Evolutionary conservation across 148 eudicot species (phyloP), one percentile per base, ranked within the genome.

Genomic region (Chenopodium berlandieri): DNA sequence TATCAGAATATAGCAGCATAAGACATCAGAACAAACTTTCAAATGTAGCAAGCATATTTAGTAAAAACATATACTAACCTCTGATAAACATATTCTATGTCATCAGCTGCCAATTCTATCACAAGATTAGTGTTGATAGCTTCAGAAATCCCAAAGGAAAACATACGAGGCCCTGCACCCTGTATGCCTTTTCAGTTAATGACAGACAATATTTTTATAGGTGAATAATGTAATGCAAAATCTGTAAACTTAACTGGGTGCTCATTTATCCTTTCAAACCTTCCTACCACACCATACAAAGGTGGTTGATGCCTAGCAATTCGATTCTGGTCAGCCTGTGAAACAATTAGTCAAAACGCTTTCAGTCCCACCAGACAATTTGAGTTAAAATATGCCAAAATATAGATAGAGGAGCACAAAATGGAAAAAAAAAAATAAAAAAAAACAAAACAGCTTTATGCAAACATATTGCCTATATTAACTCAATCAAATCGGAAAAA

Each of bases 131-230:
- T 88, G 67, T 91, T 95, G 12, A 95, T 86, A 75, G 88, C 92
- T 91, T 95, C 97, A 40, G 97, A 88, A 72, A 95, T 92, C 50
- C 97, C 98, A 70, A 93, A 90, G 81, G 98, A 95, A 82, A 93
- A 95, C 56, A 96, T 91, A 82, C 81, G 91, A 85, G 92, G 89
- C 50, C 99, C 97, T 32, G 94, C 93, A 88, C 92, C 88, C 97
- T 93, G 92, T 85, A 86, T n/a, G 34, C 69, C 84, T 65, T 58
- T 27, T 56, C 63, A 81, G 66, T 74, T 71, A 75, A 79, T 60
- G 46, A 71, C 60, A 44, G 27, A 3, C 11, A 25, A n/a, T 27
- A 48, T 27, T 48, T 32, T n/a, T 63, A 32, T 4, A 66, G 12
- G 16, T 1, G 34, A 32, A 73, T 64, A 69, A 69, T 19, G 31